Evolutionary conservation across 257 asterid species (phyloP).

Genomic region (Gentiana straminea): DNA sequence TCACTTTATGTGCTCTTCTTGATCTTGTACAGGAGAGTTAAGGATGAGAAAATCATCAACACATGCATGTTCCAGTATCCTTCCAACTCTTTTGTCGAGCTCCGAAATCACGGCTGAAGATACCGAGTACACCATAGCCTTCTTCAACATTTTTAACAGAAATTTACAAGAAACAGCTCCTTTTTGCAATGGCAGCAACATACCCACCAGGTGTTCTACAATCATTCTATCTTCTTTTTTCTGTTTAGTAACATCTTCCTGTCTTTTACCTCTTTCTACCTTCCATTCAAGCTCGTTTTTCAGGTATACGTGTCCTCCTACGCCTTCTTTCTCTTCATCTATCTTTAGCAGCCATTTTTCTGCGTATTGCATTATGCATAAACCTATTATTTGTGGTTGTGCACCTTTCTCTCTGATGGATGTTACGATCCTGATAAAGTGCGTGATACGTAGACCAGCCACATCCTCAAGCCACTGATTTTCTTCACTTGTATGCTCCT

Average conservation of each 20-base stretch:
- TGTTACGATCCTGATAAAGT: conserved; percentile 53
- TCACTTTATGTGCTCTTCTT: conserved; percentile 43
- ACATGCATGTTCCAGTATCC: conserved; percentile 53
- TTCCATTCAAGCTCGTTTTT: conserved; percentile 51
- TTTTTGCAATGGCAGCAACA: conserved; percentile 46
- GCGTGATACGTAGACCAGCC: conserved; percentile 49
- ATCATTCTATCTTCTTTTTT: conserved; percentile 43
- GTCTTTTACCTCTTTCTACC: conserved; percentile 36
- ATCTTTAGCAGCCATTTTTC: conserved; percentile 47
- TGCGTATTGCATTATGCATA: conserved; percentile 49
- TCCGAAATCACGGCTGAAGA: conserved; percentile 69
- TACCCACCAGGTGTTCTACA: conserved; percentile 60
- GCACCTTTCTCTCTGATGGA: conserved; percentile 48
- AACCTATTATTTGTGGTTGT: conserved; percentile 47
- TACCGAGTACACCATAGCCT: conserved; percentile 45
- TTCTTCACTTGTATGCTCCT: conserved; percentile 19
- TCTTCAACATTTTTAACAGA: conserved; percentile 48
- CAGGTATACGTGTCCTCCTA: conserved; percentile 8
- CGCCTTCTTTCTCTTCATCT: conserved; percentile 26
- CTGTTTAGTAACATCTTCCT: conserved; percentile 24
- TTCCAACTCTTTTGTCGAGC: conserved; percentile 67
- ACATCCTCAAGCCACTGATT: conserved; percentile 73
- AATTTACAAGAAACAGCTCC: conserved; percentile 69
- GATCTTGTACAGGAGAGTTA: conserved; percentile 35
- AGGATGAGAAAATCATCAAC: conserved; percentile 65